These are phyloP conservation scores for Santalum album DNA, from an alignment of 164 flowering plant species.

Conservation along the genomic window DNA sequence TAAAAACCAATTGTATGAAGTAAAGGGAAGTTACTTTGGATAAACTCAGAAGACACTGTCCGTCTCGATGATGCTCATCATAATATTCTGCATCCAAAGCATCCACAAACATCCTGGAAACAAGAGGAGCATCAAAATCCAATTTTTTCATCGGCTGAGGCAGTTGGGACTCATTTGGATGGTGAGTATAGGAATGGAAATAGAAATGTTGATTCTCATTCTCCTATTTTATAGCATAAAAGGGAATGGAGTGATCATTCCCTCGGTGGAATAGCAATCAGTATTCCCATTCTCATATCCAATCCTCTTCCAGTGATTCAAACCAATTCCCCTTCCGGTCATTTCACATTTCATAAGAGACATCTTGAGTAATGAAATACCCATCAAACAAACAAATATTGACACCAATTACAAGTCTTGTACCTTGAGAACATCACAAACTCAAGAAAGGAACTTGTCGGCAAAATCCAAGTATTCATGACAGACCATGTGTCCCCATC, in stretches of 20 bases:
- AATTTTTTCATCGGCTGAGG: no score
- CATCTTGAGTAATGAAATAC: not conserved
- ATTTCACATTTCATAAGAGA: no score
- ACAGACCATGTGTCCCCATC: constrained; percentile 91
- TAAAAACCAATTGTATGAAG: no score
- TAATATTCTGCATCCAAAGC: constrained; percentile 76
- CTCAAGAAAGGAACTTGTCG: constrained; percentile 85
- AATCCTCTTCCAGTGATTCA: no score
- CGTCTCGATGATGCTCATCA: constrained; percentile 65
- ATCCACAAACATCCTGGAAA: constrained; percentile 88
- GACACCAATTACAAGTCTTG: not conserved
- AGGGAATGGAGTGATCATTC: no score
- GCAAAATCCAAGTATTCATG: constrained; percentile 87
- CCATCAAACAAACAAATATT: not conserved
- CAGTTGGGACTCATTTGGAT: no score
- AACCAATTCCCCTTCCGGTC: no score
- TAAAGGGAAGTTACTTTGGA: constrained; percentile 44
- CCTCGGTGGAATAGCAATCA: no score
- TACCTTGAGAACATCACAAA: constrained; percentile 97
- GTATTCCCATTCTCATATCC: no score
- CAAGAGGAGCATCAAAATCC: not conserved
- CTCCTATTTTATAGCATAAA: no score
- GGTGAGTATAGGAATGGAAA: no score
- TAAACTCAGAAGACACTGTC: constrained; percentile 68
- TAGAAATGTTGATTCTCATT: no score